phyloP scores from a whole-genome alignment of 805 yeast genomes.

The Kregervanrija fluxuum region DNA sequence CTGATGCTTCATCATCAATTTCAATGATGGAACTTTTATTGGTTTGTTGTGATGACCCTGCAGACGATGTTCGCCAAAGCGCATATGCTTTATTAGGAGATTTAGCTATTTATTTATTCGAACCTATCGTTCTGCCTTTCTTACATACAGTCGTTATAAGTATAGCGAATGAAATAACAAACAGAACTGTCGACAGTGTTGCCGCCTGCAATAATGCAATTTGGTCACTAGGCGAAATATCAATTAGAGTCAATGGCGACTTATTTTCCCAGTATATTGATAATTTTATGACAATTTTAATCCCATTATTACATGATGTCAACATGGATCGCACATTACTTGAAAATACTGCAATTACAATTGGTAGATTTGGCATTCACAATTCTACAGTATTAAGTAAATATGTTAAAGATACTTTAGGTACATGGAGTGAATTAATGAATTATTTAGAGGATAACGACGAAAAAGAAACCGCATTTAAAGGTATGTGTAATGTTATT shows the following conservation, averaged over 20 bases:
- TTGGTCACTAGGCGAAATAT: slow-evolving; percentile 89
- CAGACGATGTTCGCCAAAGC: slow-evolving; percentile 87
- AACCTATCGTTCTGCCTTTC: slow-evolving; percentile 38
- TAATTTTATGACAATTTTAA: slow-evolving; percentile 47
- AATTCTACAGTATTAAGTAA: slow-evolving; percentile 51
- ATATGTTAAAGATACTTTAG: slow-evolving; percentile 49
- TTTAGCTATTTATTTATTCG: slow-evolving; percentile 55
- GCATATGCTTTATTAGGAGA: slow-evolving; percentile 90
- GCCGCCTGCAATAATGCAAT: slow-evolving; percentile 83
- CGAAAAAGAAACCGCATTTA: slow-evolving; percentile 82
- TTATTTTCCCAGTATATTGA: slow-evolving; percentile 45
- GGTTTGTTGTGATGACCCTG: slow-evolving; percentile 65
- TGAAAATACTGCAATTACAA: slow-evolving; percentile 84
- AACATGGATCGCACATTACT: slow-evolving; percentile 57
- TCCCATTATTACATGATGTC: slow-evolving; percentile 49
- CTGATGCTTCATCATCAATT: slow-evolving; percentile 15
- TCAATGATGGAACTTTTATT: slow-evolving; percentile 54
- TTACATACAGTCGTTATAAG: slow-evolving; percentile 51
- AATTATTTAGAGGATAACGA: slow-evolving; percentile 65
- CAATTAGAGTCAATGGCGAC: slow-evolving; percentile 45
- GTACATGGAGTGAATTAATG: slow-evolving; percentile 68
- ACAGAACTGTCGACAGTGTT: slow-evolving; percentile 39
- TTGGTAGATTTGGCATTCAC: slow-evolving; percentile 75
- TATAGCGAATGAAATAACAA: slow-evolving; percentile 61
- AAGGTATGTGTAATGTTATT: slow-evolving; percentile 72